Percentiles rank a stretch among this genome's conserved stretches.
Conservation (phyloP, 345 rosid species). For the Stellera chamaejasme region DNA sequence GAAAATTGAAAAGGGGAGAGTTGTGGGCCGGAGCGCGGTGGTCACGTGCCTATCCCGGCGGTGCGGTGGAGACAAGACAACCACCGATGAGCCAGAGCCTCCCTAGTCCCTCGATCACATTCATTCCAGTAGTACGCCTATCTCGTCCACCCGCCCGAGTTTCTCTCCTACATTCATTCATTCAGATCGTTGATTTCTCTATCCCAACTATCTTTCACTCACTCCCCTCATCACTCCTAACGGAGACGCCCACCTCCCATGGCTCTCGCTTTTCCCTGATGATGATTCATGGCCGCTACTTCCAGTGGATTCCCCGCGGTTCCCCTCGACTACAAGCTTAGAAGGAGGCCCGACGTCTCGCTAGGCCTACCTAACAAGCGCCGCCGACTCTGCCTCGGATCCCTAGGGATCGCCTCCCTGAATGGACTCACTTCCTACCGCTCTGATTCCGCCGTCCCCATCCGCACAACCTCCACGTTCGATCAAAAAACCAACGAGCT, state of each 20-base stretch:
- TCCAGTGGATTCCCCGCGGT: constrained; percentile 45
- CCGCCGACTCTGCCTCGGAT: constrained; percentile 19
- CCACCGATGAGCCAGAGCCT: constrained; percentile 26
- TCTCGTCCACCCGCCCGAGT: constrained; percentile 12
- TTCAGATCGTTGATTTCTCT: not conserved
- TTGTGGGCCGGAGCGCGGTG: no score
- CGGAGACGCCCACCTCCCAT: not conserved
- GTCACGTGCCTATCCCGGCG: no score
- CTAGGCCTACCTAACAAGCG: constrained; percentile 23
- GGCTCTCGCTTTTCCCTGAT: constrained; percentile 39
- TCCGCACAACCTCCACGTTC: constrained; percentile 36
- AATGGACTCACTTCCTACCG: constrained; percentile 40
- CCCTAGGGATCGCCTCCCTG: constrained; percentile 11
- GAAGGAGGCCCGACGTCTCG: constrained; percentile 17
- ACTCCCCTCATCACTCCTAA: constrained; percentile 1
- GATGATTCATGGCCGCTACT: constrained; percentile 61
- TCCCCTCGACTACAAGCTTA: constrained; percentile 46
- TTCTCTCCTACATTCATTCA: constrained; percentile 14
- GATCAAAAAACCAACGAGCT: constrained; percentile 31
- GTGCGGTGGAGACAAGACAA: no score
- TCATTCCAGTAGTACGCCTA: no score
- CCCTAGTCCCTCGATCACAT: constrained; percentile 6
- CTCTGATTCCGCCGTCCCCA: constrained; percentile 56
- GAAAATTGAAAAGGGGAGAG: no score
- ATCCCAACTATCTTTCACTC: not conserved